Evolutionary conservation across 2,329 filamentous ascomycete species (phyloP).

Genomic region (Teratosphaeria pseudoeucalypti): DNA sequence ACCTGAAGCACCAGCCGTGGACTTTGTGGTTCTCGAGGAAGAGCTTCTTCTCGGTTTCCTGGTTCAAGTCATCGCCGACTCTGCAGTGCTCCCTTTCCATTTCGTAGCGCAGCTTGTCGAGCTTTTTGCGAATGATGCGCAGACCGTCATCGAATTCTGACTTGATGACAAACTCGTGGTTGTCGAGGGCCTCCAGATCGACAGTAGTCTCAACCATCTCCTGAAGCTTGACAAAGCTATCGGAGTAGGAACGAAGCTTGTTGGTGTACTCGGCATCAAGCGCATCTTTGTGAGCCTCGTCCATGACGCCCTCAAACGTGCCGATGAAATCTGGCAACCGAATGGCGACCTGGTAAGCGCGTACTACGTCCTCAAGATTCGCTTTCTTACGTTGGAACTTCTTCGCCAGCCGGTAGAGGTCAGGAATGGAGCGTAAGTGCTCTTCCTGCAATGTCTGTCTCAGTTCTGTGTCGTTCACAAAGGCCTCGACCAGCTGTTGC

Average conservation of each 20-base stretch:
- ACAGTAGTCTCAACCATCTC: constrained; percentile 99
- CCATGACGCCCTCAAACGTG: constrained; percentile 87
- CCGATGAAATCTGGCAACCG: constrained; percentile 81
- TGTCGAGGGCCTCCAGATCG: constrained; percentile 86
- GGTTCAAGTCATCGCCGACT: constrained; percentile 70
- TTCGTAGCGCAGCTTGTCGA: constrained; percentile 71
- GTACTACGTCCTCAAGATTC: constrained; percentile 88
- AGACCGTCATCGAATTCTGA: constrained; percentile 90
- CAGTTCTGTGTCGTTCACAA: constrained; percentile 83
- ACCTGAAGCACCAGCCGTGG: constrained; percentile 90
- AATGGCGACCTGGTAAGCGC: constrained; percentile 89
- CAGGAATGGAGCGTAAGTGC: constrained; percentile 83
- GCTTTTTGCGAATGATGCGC: constrained; percentile 76
- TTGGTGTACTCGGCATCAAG: constrained; percentile 79
- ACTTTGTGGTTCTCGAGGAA: constrained; percentile 94
- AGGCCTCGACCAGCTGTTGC: constrained; percentile 90
- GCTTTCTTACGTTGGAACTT: constrained; percentile 88
- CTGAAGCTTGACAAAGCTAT: constrained; percentile 73
- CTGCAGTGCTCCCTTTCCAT: constrained; percentile 74
- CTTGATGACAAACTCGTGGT: constrained; percentile 98
- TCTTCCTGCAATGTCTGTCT: constrained; percentile 95
- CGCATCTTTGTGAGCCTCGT: constrained; percentile 80
- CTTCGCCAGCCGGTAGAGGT: constrained; percentile 86
- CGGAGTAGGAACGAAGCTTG: constrained; percentile 63
- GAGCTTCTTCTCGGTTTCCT: constrained; percentile 96